Evolutionary conservation across 768 basidiomycete genomes (phyloP).

Genomic region (Tylopilus sp.): DNA sequence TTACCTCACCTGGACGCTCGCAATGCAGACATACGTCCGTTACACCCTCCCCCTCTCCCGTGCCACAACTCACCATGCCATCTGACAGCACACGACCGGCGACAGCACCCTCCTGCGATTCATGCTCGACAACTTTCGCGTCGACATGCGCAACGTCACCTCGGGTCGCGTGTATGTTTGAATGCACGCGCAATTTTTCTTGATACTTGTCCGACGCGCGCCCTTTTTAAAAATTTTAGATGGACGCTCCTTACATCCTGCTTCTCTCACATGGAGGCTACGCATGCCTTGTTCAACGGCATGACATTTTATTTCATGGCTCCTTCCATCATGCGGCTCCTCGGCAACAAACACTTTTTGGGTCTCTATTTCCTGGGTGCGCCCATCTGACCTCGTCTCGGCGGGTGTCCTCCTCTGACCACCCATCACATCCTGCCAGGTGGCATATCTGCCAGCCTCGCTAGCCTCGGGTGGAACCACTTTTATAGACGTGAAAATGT

Average conservation of each 20-base stretch:
- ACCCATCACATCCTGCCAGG: conserved; percentile 61
- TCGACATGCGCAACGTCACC: conserved; percentile 55
- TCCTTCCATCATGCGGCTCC: conserved; percentile 52
- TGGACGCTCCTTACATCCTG: conserved; percentile 70
- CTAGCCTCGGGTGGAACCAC: conserved; percentile 46
- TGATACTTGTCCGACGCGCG: neutral
- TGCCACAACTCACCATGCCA: neutral
- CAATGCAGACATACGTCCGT: conserved; percentile 31
- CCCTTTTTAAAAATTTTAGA: conserved; percentile 39
- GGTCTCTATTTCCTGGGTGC: conserved; percentile 70
- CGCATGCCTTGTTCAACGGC: conserved; percentile 73
- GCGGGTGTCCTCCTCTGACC: neutral
- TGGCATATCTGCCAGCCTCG: conserved; percentile 53
- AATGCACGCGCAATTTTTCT: neutral
- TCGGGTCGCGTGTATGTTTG: conserved; percentile 62
- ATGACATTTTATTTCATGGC: conserved; percentile 79
- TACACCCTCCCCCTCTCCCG: conserved; percentile 18
- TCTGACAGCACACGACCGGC: conserved; percentile 37
- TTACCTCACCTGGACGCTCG: conserved; percentile 55
- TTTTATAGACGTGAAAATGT: conserved; percentile 26
- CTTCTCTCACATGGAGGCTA: conserved; percentile 65
- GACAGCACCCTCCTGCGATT: conserved; percentile 36
- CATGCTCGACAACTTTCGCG: conserved; percentile 64
- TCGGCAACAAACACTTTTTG: conserved; percentile 67
- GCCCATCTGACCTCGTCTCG: conserved; percentile 15